Conservation (phyloP, 129 eudicot species). For the Helianthus annuus region DNA sequence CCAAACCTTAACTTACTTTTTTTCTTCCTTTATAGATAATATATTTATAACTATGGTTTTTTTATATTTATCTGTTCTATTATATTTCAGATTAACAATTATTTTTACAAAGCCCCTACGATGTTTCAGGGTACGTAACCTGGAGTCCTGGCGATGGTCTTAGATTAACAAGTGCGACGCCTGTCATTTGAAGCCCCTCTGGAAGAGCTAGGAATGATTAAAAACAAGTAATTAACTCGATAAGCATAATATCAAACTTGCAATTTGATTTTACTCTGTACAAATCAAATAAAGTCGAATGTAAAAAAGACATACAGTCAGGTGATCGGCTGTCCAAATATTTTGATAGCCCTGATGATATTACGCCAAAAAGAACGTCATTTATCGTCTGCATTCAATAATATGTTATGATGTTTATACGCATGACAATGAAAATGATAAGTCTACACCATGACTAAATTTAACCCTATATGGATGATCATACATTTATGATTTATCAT, state of each 20-base stretch:
- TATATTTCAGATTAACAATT: no score
- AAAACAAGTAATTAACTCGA: not conserved
- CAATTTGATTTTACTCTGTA: not conserved
- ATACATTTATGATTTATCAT: no score
- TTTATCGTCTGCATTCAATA: conserved; percentile 72
- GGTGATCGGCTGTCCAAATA: conserved; percentile 64
- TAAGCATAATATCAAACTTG: not conserved
- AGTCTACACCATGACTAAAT: no score
- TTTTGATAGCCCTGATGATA: conserved; percentile 73
- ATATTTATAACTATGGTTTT: no score
- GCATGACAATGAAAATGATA: not conserved
- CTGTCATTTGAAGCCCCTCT: conserved; percentile 67
- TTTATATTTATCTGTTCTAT: no score
- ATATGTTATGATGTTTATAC: not conserved
- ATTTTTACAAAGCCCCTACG: no score
- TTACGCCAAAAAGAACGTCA: conserved; percentile 77
- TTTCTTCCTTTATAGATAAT: no score
- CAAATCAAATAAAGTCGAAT: not conserved
- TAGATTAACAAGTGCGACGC: conserved; percentile 74
- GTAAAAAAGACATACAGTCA: conserved; percentile 33
- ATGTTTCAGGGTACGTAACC: conserved; percentile 37
- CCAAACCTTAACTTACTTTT: no score
- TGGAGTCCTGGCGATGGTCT: conserved; percentile 71
- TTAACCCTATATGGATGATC: no score
- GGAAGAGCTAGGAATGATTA: conserved; percentile 33